Percentiles rank a stretch among this genome's conserved stretches.
These are phyloP conservation scores for Schizothecium vesticola DNA, from an alignment of 495 filamentous ascomycete genomes.

Conservation along the genomic window DNA sequence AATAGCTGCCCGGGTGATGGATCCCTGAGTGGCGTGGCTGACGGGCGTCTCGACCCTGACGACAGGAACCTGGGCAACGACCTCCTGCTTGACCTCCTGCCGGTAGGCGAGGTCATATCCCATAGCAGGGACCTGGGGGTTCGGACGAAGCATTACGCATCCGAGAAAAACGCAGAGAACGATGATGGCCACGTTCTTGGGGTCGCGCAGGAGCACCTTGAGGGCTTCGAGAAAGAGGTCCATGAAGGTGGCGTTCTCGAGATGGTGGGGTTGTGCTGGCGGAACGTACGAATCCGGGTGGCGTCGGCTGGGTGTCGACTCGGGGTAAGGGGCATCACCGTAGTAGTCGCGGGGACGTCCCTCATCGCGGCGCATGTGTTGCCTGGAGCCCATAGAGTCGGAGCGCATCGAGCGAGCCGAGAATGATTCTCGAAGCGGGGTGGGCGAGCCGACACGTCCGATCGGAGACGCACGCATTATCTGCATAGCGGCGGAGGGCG, in stretches of 20 bases:
- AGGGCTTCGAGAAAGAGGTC: constrained; percentile 65
- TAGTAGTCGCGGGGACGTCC: constrained; percentile 51
- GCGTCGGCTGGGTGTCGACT: constrained; percentile 10
- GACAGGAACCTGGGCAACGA: not conserved
- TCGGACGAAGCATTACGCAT: constrained; percentile 39
- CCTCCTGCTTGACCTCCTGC: not conserved
- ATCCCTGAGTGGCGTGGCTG: not conserved
- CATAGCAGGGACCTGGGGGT: constrained; percentile 5
- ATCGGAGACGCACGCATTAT: constrained; percentile 12
- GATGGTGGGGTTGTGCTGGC: constrained; percentile 1
- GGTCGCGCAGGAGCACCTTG: constrained; percentile 60
- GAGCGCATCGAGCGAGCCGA: constrained; percentile 7
- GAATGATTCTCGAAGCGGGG: not conserved
- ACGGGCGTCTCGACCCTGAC: not conserved
- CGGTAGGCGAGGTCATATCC: constrained; percentile 11
- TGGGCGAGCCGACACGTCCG: constrained; percentile 6
- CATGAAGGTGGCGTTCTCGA: constrained; percentile 43
- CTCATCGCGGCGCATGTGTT: constrained; percentile 40
- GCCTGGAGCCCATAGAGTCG: constrained; percentile 25
- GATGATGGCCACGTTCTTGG: constrained; percentile 64
- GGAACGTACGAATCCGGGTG: constrained; percentile 26
- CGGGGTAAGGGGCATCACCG: constrained; percentile 29
- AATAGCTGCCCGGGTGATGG: not conserved
- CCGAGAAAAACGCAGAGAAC: constrained; percentile 56
- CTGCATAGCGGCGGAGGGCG: constrained; percentile 7